Conservation (phyloP, 2,329 filamentous ascomycete species). For the Aspergillus pseudoglaucus region DNA sequence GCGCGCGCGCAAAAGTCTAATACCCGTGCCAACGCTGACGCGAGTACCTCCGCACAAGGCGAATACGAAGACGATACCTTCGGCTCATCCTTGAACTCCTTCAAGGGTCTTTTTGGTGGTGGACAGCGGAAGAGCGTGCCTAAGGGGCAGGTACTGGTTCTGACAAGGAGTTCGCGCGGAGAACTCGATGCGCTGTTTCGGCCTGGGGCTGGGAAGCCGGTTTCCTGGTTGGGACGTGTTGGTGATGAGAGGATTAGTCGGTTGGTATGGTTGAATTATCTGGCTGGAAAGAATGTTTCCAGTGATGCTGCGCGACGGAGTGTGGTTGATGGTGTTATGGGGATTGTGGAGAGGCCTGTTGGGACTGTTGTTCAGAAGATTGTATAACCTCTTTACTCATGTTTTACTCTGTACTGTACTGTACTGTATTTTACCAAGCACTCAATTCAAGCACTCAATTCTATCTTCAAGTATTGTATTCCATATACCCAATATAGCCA, state of each 20-base stretch:
- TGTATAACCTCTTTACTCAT: conserved; percentile 12
- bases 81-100: conserved; percentile 64
- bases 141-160: conserved; percentile 69
- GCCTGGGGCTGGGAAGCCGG: conserved; percentile 39
- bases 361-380: conserved; percentile 82
- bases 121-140: conserved; percentile 61
- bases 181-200: conserved; percentile 61
- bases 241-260: conserved; percentile 72
- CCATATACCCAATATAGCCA: conserved; percentile 1
- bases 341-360: conserved; percentile 78
- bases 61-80: conserved; percentile 60
- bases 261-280: conserved; percentile 81
- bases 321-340: conserved; percentile 81
- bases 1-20: conserved; percentile 58
- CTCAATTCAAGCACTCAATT: neutral
- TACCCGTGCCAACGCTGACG: conserved; percentile 38
- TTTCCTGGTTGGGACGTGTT: conserved; percentile 63
- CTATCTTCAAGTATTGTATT: neutral
- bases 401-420: neutral
- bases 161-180: conserved; percentile 62
- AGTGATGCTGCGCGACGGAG: conserved; percentile 74
- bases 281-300: conserved; percentile 79
- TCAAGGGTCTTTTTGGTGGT: conserved; percentile 75
- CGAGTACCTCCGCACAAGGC: conserved; percentile 1
- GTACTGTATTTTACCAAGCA: conserved; percentile 6